Base-by-base conservation (phyloP, 1,284 basidiomycete genomes). In the Cryptococcus sp. region DNA sequence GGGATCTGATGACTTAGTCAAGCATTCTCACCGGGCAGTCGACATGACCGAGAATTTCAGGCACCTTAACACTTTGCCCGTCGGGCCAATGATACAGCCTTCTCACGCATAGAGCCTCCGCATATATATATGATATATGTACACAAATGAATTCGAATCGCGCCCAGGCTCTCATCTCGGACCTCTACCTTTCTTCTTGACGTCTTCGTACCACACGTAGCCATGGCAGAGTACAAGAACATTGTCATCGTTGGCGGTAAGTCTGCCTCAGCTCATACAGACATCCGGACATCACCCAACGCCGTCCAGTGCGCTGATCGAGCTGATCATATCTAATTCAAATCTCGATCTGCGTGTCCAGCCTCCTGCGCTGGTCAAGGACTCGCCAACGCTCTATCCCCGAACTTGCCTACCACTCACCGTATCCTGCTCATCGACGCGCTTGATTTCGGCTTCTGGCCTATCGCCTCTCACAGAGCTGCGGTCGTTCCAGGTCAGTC, bases 371-470 rank as follows among this genome's bases (percentile, higher is more conserved):
- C 76, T 0, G 78, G 78, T 7, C 70, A 71, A 38, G 37, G 22
- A 6, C 54, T 76, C 38, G 78, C 73, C 53, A 73, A 73, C 17
- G 46, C 52, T 2, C 69, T 81, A 16, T 58, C 64, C 4, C 57
- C 68, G 26, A 68, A 63, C 43, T 54, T 81, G 1, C 78, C 80
- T 1, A 29, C 58, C 0, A 65, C 73, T 3, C 76, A 80, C 57
- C 73, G 80, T 5, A 64, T 81, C 53, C 64, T 81, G 6, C 64
- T 81, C 5, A 74, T 81, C 59, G 80, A 81, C 54, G 70, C 75
- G 7, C 63, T 69, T 29, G 71, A 72, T 11, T 76, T 68, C 38
- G 67, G 69, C 1, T 78, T 72, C 57, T 79, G 73, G 69, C 65
- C 74, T 1, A 68, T 79, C 43, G 72, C 70, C 3, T 62, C 69